Percentiles rank a stretch among this genome's conserved stretches.
phyloP scores from a whole-genome alignment of 2,329 filamentous ascomycete genomes.

The Xylariaceae sp. region DNA sequence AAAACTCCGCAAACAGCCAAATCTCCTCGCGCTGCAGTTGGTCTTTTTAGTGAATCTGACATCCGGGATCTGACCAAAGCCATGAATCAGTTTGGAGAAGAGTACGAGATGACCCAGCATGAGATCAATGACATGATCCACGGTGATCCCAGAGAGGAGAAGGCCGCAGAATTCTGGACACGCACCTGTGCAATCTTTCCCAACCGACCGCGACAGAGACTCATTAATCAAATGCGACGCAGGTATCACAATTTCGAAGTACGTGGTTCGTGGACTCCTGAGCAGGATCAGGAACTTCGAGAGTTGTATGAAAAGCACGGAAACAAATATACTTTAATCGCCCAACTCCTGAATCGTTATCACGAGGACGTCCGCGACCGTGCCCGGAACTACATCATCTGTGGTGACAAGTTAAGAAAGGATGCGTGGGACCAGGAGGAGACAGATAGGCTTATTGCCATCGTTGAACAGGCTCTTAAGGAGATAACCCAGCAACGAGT shows the following conservation, averaged over 20 bases:
- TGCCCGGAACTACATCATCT: constrained; percentile 62
- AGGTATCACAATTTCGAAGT: constrained; percentile 61
- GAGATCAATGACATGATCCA: constrained; percentile 46
- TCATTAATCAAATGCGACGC: constrained; percentile 54
- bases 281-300: constrained; percentile 52
- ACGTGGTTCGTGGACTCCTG: constrained; percentile 53
- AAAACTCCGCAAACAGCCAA: constrained; percentile 5
- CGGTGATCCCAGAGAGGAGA: constrained; percentile 21
- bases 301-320: constrained; percentile 43
- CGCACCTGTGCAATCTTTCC: constrained; percentile 45
- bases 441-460: constrained; percentile 46
- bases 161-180: constrained; percentile 45
- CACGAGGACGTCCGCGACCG: constrained; percentile 64
- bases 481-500: constrained; percentile 39
- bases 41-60: constrained; percentile 43
- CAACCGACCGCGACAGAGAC: constrained; percentile 46
- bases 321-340: constrained; percentile 59
- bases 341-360: constrained; percentile 56
- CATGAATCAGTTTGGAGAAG: constrained; percentile 42
- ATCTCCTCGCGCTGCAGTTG: constrained; percentile 23
- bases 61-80: constrained; percentile 37
- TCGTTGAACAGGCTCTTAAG: constrained; percentile 49
- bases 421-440: constrained; percentile 58
- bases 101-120: constrained; percentile 39
- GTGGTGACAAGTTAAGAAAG: constrained; percentile 46